Evolutionary conservation across 2,329 filamentous ascomycete species (phyloP), one percentile per base, ranked within the genome.

Genomic region (Fusarium longipes): DNA sequence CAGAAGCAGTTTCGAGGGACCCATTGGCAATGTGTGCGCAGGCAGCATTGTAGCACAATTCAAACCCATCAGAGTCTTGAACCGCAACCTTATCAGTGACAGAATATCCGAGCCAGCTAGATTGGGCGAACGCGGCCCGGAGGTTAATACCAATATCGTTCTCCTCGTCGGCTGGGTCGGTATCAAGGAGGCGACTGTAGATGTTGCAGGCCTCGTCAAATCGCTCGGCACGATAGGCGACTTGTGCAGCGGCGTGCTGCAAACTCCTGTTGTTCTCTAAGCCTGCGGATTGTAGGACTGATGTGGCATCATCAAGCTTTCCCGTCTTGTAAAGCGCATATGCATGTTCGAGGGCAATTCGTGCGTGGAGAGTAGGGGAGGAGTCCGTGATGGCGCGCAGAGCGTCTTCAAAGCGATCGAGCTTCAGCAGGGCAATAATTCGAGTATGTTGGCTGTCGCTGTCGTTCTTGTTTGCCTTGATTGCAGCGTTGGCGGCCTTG

Each of bases 311-410:
- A 20, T 84, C 81, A 2, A 93, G 84, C 67, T 88, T 84, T 24
- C 91, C 91, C 1, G 87, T 86, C 81, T 94, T 96, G 81, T 96
- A 96, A 20, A 94, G 84, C n/a, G 91, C 90, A 80, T 96, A 96
- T 3, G 91, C 87, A 75, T 89, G 89, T 77, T 94, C 92, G 40
- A 94, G 82, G 17, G 80, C 74, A 68, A 89, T 92, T 57, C 80
- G 79, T 36, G 85, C 81, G 74, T 89, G 86, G 57, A 94, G 79
- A 66, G 80, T 82, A 58, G 86, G 82, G 47, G 88, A 88, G 18
- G 83, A 88, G 33, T 89, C 86, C 61, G 89, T 86, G 60, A 95
- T 85, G 55, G 87, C 85, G 60, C 87, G 87, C 45, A 93, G 81
- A 43, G 91, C 91, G 77, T 96, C 92, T 57, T 91, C 87, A 77